Conservation (phyloP, 805 yeast species). For the Sugiyamaella boreocaroliniensis region DNA sequence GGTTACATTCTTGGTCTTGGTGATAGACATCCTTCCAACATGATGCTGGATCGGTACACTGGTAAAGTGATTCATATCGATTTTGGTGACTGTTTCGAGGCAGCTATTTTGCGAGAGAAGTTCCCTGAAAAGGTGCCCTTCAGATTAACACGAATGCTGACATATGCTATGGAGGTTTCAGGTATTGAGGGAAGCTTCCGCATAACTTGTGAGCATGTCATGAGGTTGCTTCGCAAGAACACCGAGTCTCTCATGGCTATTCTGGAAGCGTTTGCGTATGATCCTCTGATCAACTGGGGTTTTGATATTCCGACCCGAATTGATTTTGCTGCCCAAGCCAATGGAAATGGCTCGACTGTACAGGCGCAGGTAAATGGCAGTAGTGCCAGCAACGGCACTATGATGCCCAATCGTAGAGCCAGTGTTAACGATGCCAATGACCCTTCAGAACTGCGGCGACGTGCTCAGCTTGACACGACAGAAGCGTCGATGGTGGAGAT, state of each 20-base stretch:
- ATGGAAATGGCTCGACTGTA: background rate
- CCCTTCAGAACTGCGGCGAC: constrained; percentile 61
- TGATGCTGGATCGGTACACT: constrained; percentile 88
- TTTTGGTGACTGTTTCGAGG: constrained; percentile 98
- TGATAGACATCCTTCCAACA: constrained; percentile 94
- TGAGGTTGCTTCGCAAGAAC: constrained; percentile 88
- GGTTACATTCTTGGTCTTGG: constrained; percentile 96
- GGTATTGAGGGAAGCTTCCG: constrained; percentile 97
- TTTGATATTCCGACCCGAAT: constrained; percentile 75
- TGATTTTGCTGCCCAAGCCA: constrained; percentile 1
- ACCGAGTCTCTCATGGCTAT: constrained; percentile 97
- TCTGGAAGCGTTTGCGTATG: constrained; percentile 95
- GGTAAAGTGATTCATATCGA: constrained; percentile 97
- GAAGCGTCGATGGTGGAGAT: constrained; percentile 66
- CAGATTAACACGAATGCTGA: constrained; percentile 91
- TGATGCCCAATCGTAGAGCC: constrained; percentile 13
- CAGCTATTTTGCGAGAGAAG: constrained; percentile 92
- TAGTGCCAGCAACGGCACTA: background rate
- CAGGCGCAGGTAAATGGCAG: background rate
- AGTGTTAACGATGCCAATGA: constrained; percentile 46
- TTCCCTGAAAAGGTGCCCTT: constrained; percentile 98
- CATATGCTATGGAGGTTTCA: constrained; percentile 97
- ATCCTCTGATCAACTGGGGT: constrained; percentile 98
- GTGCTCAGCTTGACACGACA: constrained; percentile 68
- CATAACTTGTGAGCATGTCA: constrained; percentile 93